These are phyloP conservation scores for Colletotrichum sp. DNA, from an alignment of 2,329 filamentous ascomycete genomes.

Conservation along the genomic window DNA sequence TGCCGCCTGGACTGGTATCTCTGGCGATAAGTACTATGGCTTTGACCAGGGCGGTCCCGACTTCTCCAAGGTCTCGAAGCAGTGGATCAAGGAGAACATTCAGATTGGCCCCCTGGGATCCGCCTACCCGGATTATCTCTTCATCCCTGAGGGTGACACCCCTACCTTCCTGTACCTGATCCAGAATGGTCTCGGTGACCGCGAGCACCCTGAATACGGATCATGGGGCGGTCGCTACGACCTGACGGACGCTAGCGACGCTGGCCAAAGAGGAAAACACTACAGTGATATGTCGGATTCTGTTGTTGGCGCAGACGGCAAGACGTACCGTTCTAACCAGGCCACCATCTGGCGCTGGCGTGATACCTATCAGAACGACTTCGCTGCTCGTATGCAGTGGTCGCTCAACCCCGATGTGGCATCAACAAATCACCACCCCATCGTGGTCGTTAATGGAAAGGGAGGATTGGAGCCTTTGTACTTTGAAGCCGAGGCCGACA, in stretches of 20 bases:
- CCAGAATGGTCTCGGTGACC: conserved; percentile 50
- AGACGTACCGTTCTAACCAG: conserved; percentile 29
- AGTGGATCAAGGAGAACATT: conserved; percentile 59
- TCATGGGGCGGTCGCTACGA: conserved; percentile 56
- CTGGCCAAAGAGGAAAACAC: conserved; percentile 21
- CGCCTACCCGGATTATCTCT: conserved; percentile 51
- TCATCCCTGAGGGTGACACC: conserved; percentile 60
- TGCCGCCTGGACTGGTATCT: conserved; percentile 63
- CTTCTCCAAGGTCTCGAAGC: conserved; percentile 48
- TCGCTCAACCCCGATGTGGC: conserved; percentile 27
- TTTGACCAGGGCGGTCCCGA: conserved; percentile 53
- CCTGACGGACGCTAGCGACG: conserved; percentile 30
- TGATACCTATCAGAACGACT: conserved; percentile 43
- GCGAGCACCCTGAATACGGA: conserved; percentile 51
- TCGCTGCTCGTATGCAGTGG: conserved; percentile 46
- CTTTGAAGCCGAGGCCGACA: conserved; percentile 43
- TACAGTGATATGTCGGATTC: conserved; percentile 33
- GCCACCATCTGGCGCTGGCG: conserved; percentile 49
- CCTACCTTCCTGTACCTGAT: conserved; percentile 55
- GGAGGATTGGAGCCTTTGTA: conserved; percentile 40
- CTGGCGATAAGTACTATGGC: conserved; percentile 30
- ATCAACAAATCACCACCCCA: conserved; percentile 50
- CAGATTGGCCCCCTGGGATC: conserved; percentile 51
- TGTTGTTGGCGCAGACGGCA: conserved; percentile 31
- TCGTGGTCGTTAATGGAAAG: conserved; percentile 45